These are phyloP conservation scores for Populus hybrid DNA, from an alignment of 441 rosid genomes.

Conservation along the genomic window DNA sequence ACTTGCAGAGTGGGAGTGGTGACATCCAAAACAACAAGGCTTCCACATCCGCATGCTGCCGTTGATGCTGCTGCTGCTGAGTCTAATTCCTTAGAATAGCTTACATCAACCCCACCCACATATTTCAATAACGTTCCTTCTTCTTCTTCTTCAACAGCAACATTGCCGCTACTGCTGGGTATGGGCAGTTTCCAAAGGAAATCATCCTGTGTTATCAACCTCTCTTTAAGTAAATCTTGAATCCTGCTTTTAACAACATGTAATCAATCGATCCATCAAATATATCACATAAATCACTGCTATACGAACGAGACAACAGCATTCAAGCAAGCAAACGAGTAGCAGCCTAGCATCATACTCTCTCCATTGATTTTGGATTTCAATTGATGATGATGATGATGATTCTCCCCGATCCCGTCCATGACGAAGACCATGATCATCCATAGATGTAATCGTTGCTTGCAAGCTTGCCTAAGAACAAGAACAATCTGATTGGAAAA, in stretches of 20 bases:
- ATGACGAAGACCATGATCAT: background rate
- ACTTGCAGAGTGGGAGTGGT: conserved; percentile 29
- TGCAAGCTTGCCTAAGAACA: too few relatives aligned
- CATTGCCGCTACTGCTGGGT: background rate
- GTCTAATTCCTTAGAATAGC: conserved; percentile 63
- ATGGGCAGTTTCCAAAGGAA: conserved; percentile 51
- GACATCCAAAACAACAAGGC: conserved; percentile 68
- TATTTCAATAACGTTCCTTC: conserved; percentile 41
- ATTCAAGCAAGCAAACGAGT: background rate
- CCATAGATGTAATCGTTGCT: background rate
- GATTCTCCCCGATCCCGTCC: background rate
- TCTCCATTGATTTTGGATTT: background rate
- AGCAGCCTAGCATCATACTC: background rate
- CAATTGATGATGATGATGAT: background rate
- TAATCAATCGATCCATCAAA: background rate
- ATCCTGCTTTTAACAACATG: conserved; percentile 30
- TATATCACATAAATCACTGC: background rate
- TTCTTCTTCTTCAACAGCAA: background rate
- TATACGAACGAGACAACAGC: background rate
- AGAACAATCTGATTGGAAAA: too few relatives aligned
- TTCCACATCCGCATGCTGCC: conserved; percentile 38
- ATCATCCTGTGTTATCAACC: conserved; percentile 53
- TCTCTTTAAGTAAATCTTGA: conserved; percentile 52
- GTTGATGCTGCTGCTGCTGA: conserved; percentile 23
- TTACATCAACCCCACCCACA: conserved; percentile 87